Base-by-base conservation (phyloP, 2,329 filamentous ascomycete genomes). In the Aschersonia sp. region DNA sequence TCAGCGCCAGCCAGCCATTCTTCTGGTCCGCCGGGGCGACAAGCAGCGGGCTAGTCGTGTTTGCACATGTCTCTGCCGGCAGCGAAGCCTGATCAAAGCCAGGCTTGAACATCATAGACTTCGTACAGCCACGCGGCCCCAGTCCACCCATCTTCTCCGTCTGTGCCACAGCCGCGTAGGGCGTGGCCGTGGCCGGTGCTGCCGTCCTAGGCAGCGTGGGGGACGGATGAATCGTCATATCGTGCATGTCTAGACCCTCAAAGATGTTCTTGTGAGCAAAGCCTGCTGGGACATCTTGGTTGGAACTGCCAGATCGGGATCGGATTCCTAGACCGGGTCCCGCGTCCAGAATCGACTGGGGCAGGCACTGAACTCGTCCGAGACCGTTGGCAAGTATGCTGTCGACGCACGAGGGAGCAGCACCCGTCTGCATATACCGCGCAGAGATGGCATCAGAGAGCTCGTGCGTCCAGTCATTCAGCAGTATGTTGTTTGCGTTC, bases 401-500 rank as follows among this genome's bases (percentile, higher is more conserved):
- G 41, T 47, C 46, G 22, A 44, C 46, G 41, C 46, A 47, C 5
- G 35, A 47, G 10, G 46, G 46, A 10, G 43, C 44, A 11, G 46
- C 41, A 5, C 46, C 46, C 5, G 41, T 44, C 41, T 30, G 5
- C 7, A 29, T 22, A 41, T 47, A 47, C 41, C 46, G 46, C n/a
- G 41, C 46, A 11, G 10, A 44, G 14, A 44, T 39, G 8, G n/a
- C 31, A 11, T 41, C 41, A 5, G 46, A 40, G 22, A 37, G 41
- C 46, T 47, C 46, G 32, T 47, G 46, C n/a, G 46, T 47, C 46
- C 46, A 47, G 46, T 47, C 46, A 41, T 44, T 47, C 30, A 47
- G 42, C n/a, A 47, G 42, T n/a, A 47, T 43, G 29, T n/a, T 47
- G 5, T 8, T n/a, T 9, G 46, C 41, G n/a, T 47, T 44, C 14